Percentiles rank a stretch among this genome's conserved stretches.
phyloP scores from a whole-genome alignment of 208 protist genomes.

The Trypanosoma brucei region DNA sequence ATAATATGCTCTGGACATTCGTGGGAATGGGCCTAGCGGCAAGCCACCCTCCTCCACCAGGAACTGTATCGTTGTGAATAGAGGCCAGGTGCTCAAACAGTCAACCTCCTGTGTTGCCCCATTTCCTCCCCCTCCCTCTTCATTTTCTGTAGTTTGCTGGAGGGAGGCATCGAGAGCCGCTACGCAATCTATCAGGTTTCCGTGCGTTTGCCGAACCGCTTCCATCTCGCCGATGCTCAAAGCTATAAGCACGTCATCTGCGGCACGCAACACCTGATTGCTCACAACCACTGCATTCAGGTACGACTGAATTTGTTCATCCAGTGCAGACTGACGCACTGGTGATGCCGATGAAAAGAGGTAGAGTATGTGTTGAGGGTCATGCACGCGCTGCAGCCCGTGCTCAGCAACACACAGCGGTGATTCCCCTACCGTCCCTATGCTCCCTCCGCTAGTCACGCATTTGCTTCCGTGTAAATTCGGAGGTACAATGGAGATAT shows the following conservation, averaged over 20 bases:
- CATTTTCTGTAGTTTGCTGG: conserved; percentile 1
- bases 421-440: not conserved
- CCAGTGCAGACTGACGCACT: not conserved
- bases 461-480: not conserved
- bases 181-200: conserved; percentile 43
- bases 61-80: conserved; percentile 64
- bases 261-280: conserved; percentile 28
- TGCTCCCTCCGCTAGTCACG: not conserved
- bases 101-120: conserved; percentile 1
- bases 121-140: conserved; percentile 15
- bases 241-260: conserved; percentile 50
- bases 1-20: conserved; percentile 29
- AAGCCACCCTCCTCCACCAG: conserved; percentile 64
- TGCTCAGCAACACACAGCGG: not conserved
- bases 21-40: conserved; percentile 58
- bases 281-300: conserved; percentile 46
- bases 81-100: conserved; percentile 50
- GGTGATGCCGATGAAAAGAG: conserved; percentile 20
- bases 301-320: conserved; percentile 33
- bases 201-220: conserved; percentile 37
- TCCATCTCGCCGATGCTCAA: conserved; percentile 46
- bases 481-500: conserved; percentile 8
- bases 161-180: conserved; percentile 46
- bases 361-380: conserved; percentile 52
- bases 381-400: conserved; percentile 20